Conservation (phyloP, 345 rosid genomes). For the Eucalyptus coolabah region DNA sequence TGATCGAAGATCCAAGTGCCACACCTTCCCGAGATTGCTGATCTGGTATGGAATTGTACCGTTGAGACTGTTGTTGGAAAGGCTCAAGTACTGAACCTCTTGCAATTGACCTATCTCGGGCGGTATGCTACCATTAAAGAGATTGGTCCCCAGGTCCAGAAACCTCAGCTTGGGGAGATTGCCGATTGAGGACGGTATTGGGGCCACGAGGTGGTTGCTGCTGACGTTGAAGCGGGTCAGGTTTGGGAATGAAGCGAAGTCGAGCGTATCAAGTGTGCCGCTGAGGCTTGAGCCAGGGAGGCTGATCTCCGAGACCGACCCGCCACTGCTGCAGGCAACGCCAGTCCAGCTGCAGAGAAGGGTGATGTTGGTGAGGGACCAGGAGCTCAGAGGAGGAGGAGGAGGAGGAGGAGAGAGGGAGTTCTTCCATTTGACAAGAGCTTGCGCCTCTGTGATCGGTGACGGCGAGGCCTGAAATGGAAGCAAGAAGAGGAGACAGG, state of each 20-base stretch:
- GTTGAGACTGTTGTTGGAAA: not conserved
- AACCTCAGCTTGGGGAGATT: not conserved
- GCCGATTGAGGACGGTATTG: not conserved
- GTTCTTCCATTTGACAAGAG: slow-evolving; percentile 48
- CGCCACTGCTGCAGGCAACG: slow-evolving; percentile 16
- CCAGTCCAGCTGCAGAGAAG: slow-evolving; percentile 59
- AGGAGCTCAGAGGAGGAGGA: slow-evolving; percentile 27
- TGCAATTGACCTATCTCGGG: not conserved
- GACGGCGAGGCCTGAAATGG: slow-evolving; percentile 15
- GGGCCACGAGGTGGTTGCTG: slow-evolving; percentile 23
- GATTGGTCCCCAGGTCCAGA: not conserved
- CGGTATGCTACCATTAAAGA: not conserved
- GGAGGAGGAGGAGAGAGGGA: not conserved
- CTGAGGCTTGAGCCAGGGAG: slow-evolving; percentile 13
- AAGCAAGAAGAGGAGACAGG: not conserved
- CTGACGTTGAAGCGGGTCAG: slow-evolving; percentile 34
- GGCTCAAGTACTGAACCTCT: not conserved
- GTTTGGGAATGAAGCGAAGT: slow-evolving; percentile 32
- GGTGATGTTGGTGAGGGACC: slow-evolving; percentile 36
- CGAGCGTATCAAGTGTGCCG: slow-evolving; percentile 24
- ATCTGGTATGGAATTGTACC: slow-evolving; percentile 35
- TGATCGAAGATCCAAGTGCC: slow-evolving; percentile 42
- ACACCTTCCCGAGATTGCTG: slow-evolving; percentile 27
- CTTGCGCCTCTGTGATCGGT: slow-evolving; percentile 36
- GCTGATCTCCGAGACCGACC: slow-evolving; percentile 14